Base-by-base conservation (phyloP, 139 green algal genomes). In the Chlamydomonas applanata region DNA sequence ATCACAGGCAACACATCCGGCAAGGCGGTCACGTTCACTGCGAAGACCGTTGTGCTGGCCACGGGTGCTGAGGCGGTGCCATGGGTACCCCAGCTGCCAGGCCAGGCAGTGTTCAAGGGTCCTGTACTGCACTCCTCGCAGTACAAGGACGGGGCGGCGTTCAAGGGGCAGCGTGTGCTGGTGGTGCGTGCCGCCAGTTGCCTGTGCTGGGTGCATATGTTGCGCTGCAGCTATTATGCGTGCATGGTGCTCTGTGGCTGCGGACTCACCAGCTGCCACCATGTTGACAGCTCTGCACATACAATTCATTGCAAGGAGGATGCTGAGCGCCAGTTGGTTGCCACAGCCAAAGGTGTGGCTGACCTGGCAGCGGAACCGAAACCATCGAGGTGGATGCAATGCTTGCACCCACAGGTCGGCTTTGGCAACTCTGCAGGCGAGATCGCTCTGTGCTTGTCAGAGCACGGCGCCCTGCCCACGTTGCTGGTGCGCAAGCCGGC, bases 371-470 rank as follows among this genome's bases (percentile, higher is more conserved):
- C n/a, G n/a, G n/a, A n/a, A n/a, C n/a, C n/a, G n/a, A n/a, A n/a
- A n/a, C n/a, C n/a, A n/a, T n/a, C n/a, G n/a, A n/a, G n/a, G n/a
- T n/a, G n/a, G n/a, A n/a, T n/a, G n/a, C n/a, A n/a, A n/a, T n/a
- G n/a, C n/a, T 4, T 61, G 53, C 53, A 27, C 9, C 20, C 14
- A 25, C 59, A 66, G 59, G 59, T 66, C 4, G 59, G 59, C 59
- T 44, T 19, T 66, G 59, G 59, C 20, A 66, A 66, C 59, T 35
- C 20, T 14, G 59, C n/a, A 11, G 59, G 59, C n/a, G 59, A 66
- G n/a, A 66, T 66, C 59, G 25, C 59, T 4, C 59, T 66, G n/a
- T 66, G 59, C 59, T 25, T 66, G 20, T 66, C 59, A 27, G 59
- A 66, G 59, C 59, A 66, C n/a, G 59, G 59, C 16, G 59, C 59